Evolutionary conservation across 805 yeast species (phyloP).

Genomic region (Cyberlindnera euphorbiiphila): DNA sequence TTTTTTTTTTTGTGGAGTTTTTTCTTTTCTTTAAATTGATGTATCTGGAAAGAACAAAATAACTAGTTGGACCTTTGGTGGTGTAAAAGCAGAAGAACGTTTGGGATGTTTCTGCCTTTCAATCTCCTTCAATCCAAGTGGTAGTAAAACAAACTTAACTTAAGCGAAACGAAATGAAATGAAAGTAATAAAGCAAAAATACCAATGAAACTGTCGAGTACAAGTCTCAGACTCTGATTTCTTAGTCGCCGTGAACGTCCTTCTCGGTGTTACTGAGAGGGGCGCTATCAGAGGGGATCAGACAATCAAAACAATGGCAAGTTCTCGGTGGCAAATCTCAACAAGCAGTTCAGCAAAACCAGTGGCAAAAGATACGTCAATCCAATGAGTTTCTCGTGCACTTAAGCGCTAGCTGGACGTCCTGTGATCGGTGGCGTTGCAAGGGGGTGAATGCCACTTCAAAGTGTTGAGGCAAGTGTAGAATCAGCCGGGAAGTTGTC

Average conservation of each 20-base stretch:
- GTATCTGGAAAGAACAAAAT: no score
- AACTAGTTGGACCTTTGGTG: no score
- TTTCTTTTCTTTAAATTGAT: slow-evolving; percentile 9
- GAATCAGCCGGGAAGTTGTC: slow-evolving; percentile 4
- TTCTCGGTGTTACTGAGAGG: no score
- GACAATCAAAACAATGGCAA: neutral
- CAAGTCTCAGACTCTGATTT: no score
- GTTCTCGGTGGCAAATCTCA: neutral
- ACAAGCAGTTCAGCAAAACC: neutral
- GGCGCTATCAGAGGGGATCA: no score
- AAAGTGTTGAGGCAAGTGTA: neutral
- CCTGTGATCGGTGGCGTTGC: slow-evolving; percentile 12
- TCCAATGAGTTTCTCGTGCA: slow-evolving; percentile 12
- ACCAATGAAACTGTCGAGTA: no score
- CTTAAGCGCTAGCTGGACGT: neutral
- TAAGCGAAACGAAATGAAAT: no score
- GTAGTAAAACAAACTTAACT: no score
- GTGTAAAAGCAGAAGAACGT: neutral
- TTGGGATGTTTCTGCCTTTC: no score
- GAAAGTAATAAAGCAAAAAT: no score
- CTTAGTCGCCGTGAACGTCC: no score
- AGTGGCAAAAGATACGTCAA: slow-evolving; percentile 11
- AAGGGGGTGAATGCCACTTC: neutral
- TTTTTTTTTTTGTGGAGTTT: slow-evolving; percentile 1
- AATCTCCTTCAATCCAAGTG: no score